phyloP scores from a whole-genome alignment of 495 filamentous ascomycete genomes.

The Penicillium parvum region DNA sequence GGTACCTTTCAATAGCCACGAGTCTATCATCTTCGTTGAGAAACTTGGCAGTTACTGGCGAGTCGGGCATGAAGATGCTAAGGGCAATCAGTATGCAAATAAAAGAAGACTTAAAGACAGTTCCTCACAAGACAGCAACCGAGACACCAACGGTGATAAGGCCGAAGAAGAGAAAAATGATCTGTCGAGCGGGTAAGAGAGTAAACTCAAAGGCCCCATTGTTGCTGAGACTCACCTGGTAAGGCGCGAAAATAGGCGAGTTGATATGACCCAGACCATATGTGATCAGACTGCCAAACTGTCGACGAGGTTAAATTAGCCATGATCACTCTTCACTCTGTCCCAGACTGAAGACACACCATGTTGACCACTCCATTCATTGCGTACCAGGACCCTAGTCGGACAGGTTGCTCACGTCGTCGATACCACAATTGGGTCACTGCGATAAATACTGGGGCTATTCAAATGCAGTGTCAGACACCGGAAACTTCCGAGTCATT shows the following conservation, averaged over 20 bases:
- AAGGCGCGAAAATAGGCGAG: slow-evolving; percentile 48
- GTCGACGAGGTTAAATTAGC: background rate
- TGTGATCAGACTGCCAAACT: slow-evolving; percentile 48
- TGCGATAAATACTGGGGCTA: slow-evolving; percentile 57
- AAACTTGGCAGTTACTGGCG: slow-evolving; percentile 55
- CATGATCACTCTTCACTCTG: background rate
- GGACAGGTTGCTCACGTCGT: slow-evolving; percentile 54
- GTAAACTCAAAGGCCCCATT: slow-evolving; percentile 3
- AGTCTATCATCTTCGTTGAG: slow-evolving; percentile 55
- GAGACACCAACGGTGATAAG: slow-evolving; percentile 49
- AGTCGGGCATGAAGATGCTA: slow-evolving; percentile 54
- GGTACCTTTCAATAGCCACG: slow-evolving; percentile 53
- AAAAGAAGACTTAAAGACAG: background rate
- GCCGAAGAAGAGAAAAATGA: slow-evolving; percentile 54
- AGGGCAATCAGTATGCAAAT: background rate
- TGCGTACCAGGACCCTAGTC: slow-evolving; percentile 57
- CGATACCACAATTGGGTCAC: slow-evolving; percentile 63
- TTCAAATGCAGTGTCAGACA: slow-evolving; percentile 1
- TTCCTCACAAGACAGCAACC: slow-evolving; percentile 36
- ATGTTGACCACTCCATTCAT: slow-evolving; percentile 55
- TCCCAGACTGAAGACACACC: slow-evolving; percentile 25
- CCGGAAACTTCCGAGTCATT: background rate
- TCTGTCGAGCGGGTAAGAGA: slow-evolving; percentile 21
- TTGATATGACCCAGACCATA: slow-evolving; percentile 59
- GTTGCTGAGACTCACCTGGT: slow-evolving; percentile 38